Evolutionary conservation across 164 flowering plant genomes (phyloP).

Genomic region (Cinnamomum chago): DNA sequence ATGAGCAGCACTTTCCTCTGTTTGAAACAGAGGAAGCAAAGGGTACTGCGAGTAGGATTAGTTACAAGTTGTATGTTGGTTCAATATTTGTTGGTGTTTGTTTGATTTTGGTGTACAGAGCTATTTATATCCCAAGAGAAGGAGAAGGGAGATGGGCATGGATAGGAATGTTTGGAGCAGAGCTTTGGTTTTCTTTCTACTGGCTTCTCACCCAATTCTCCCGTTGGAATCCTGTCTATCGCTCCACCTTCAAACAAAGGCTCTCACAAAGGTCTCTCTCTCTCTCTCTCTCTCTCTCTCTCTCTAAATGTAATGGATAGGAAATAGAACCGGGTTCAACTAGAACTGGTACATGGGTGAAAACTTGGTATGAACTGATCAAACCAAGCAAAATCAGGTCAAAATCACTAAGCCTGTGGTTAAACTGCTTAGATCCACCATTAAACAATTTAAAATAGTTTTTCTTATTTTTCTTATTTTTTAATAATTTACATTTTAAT

Average conservation of each 20-base stretch:
- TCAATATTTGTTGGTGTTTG: slow-evolving; percentile 23
- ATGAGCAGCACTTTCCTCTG: slow-evolving; percentile 13
- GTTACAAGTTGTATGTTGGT: slow-evolving; percentile 14
- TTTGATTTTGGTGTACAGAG: slow-evolving; percentile 27
- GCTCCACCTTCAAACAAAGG: slow-evolving; percentile 34
- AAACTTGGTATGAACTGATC: too few species aligned
- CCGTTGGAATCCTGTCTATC: slow-evolving; percentile 32
- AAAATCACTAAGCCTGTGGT: too few species aligned
- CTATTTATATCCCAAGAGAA: slow-evolving; percentile 16
- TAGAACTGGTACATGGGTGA: too few species aligned
- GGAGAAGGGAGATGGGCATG: slow-evolving; percentile 28
- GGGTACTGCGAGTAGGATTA: slow-evolving; percentile 6
- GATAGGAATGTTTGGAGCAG: slow-evolving; percentile 38
- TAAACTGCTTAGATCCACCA: too few species aligned
- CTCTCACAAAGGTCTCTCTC: slow-evolving; percentile 34
- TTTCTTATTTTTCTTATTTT: too few species aligned
- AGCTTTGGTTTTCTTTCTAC: slow-evolving; percentile 39
- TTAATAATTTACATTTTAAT: too few species aligned
- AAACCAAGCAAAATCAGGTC: too few species aligned
- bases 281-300: not conserved
- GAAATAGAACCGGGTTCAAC: too few species aligned
- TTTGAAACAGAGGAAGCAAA: slow-evolving; percentile 29
- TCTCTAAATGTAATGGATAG: not conserved
- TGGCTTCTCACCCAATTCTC: slow-evolving; percentile 26
- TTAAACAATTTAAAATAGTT: too few species aligned